These are phyloP conservation scores for Aquilaria sinensis DNA, from an alignment of 345 rosid species.

Conservation along the genomic window DNA sequence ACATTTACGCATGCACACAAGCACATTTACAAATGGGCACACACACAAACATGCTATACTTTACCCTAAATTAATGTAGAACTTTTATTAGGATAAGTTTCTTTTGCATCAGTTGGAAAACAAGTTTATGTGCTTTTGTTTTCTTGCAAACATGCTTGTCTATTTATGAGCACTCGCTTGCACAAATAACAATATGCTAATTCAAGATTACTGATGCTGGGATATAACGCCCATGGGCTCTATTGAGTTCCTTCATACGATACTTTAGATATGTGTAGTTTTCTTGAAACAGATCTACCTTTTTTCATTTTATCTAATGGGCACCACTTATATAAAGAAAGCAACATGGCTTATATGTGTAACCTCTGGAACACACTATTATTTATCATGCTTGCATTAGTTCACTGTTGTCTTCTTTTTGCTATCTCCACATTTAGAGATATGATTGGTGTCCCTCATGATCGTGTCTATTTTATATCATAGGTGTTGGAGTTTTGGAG, in stretches of 20 bases:
- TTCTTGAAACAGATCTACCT: background rate
- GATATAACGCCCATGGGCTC: slow-evolving; percentile 97
- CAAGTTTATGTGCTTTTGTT: no score
- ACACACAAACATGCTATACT: no score
- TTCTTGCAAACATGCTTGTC: no score
- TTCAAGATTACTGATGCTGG: slow-evolving; percentile 43
- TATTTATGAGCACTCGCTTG: background rate
- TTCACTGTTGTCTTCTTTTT: background rate
- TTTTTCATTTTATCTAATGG: background rate
- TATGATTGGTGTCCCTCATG: background rate
- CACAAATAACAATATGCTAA: slow-evolving; percentile 1
- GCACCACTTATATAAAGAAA: background rate
- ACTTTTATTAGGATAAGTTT: no score
- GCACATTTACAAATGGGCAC: no score
- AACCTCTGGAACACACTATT: background rate
- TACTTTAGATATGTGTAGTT: slow-evolving; percentile 65
- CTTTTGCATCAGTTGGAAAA: no score
- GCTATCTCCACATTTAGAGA: background rate
- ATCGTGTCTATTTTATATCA: slow-evolving; percentile 11
- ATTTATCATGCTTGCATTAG: no score
- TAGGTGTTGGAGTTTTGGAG: slow-evolving; percentile 93
- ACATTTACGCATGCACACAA: no score
- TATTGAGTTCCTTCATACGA: slow-evolving; percentile 94
- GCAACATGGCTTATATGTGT: background rate
- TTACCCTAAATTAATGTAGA: no score